Evolutionary conservation across 78 protist genomes (phyloP).

Genomic region (Pirum gemmata): DNA sequence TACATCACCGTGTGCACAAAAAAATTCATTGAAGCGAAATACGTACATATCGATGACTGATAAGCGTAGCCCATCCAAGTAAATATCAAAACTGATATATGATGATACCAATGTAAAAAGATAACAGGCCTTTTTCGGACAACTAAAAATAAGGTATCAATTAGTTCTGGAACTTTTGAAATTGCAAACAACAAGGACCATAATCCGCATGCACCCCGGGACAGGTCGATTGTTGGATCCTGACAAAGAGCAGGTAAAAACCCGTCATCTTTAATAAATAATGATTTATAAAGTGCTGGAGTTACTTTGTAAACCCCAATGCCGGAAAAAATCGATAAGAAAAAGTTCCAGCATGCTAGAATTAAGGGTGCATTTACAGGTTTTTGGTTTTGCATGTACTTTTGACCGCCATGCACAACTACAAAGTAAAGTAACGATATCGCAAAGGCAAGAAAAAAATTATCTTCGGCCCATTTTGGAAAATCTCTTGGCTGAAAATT

Average conservation of each 20-base stretch:
- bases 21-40: conserved; percentile 57
- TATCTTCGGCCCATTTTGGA: too few relatives aligned
- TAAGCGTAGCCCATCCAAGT: conserved; percentile 57
- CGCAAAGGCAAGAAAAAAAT: too few relatives aligned
- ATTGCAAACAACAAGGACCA: conserved; percentile 17
- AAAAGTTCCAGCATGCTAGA: too few relatives aligned
- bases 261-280: not conserved
- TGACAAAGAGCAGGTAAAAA: not conserved
- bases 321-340: conserved; percentile 21
- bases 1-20: conserved; percentile 69
- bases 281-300: not conserved
- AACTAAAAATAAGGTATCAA: conserved; percentile 51
- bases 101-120: conserved; percentile 73
- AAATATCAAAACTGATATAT: conserved; percentile 54
- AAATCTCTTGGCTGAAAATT: too few relatives aligned
- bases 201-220: conserved; percentile 11
- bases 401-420: too few relatives aligned
- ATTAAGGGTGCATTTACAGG: too few relatives aligned
- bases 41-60: conserved; percentile 41
- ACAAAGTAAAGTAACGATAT: too few relatives aligned
- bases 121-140: conserved; percentile 45
- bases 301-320: conserved; percentile 21
- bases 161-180: conserved; percentile 48
- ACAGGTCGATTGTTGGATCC: not conserved
- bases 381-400: too few relatives aligned